Percentiles rank a stretch among this genome's conserved stretches.
phyloP scores from a whole-genome alignment of 441 rosid species.

The Syzygium syzygioides region DNA sequence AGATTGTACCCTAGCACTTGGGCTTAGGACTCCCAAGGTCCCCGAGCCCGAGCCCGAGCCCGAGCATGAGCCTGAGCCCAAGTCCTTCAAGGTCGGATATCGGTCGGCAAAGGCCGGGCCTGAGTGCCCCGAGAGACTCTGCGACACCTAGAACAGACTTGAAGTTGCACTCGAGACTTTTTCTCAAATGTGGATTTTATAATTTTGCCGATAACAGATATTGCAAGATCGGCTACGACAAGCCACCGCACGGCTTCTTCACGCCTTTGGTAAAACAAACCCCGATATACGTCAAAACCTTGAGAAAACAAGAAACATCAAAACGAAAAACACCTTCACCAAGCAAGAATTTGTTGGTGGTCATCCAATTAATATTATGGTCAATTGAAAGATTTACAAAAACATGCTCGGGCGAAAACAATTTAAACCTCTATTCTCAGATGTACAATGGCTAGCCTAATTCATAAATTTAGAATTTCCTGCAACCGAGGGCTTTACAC shows the following conservation, averaged over 20 bases:
- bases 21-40: no score
- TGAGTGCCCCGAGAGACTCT: no score
- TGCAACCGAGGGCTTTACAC: conserved; percentile 69
- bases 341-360: neutral
- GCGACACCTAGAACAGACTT: no score
- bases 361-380: neutral
- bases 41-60: neutral
- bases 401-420: neutral
- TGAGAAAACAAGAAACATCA: neutral
- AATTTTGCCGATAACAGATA: no score
- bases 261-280: neutral
- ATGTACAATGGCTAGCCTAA: conserved; percentile 12
- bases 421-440: neutral
- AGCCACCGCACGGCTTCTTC: neutral
- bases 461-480: conserved; percentile 43
- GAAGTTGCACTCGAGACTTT: no score
- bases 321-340: neutral
- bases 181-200: no score
- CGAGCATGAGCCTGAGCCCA: no score
- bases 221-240: neutral
- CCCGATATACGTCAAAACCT: neutral
- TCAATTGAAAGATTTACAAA: neutral
- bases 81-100: neutral
- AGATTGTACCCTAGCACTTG: neutral
- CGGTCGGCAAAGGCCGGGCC: neutral